Base-by-base conservation (phyloP, 306 rosid species). In the Nissolia schottii region DNA sequence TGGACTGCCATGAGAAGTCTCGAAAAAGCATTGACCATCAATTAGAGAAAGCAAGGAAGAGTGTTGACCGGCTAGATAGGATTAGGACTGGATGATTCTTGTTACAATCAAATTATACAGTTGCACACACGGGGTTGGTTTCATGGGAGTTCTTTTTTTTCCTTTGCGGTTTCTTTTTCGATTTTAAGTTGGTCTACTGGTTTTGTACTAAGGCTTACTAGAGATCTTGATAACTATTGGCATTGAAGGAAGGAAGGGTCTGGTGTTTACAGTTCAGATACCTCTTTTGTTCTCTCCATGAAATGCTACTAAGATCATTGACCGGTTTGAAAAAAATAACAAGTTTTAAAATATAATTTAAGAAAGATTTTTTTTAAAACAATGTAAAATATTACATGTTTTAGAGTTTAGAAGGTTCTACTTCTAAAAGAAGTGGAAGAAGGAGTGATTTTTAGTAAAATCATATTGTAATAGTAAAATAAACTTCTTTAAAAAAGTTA, bases 1-100 rank as follows among this genome's bases (percentile, higher is more conserved):
- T 92, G 35, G 96, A 92, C 70, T 88, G 89, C 73, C 96, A 90
- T 11, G 98, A 92, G 74, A 92, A 90, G 89, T 88, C 96, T 51
- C 78, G 96, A 34, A 92, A 90, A 68, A 92, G 91, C 80, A 48
- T 90, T 2, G 95, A 88, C 46, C 91, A 86, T 81, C 96, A 82
- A 74, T 46, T 92, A 75, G 98, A 92, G 75, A 85, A 93, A 70
- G 96, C 76, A 18, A 76, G 96, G 73, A 92, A 90, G 88, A 92
- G 98, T 62, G 96, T 90, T 32, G 96, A 92, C 46, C 84, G 90
- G 49, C 71, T 92, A 74, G 96, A 92, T 76, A 92, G 98, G 86
- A 75, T 92, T 85, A 86, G 90, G 76, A 79, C 56, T 18, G 89
- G 96, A 75, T 93, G 81, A 80, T 69, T 73, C 55, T 71, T 89